These are phyloP conservation scores for Lichtheimia hyalospora DNA, from an alignment of 371 early-diverging fungal species.

Conservation along the genomic window DNA sequence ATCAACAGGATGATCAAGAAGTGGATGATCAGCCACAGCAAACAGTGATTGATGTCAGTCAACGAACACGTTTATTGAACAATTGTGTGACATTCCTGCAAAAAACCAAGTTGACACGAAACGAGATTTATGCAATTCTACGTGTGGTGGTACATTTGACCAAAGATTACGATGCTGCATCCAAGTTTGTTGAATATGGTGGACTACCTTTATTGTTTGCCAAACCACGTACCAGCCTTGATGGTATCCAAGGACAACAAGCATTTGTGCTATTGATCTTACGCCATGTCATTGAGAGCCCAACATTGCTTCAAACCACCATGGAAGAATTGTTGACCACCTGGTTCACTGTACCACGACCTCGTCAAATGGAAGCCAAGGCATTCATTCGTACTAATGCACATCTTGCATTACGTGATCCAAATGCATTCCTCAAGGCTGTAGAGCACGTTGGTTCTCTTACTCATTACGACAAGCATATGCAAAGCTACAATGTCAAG, in stretches of 20 bases:
- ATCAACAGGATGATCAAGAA: constrained; percentile 2
- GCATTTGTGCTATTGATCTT: constrained; percentile 79
- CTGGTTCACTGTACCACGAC: constrained; percentile 74
- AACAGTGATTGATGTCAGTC: constrained; percentile 20
- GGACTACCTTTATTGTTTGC: constrained; percentile 66
- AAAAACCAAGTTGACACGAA: constrained; percentile 46
- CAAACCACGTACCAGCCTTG: constrained; percentile 42
- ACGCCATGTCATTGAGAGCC: constrained; percentile 85
- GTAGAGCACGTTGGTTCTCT: constrained; percentile 66
- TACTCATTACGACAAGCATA: constrained; percentile 59
- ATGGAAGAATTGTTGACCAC: constrained; percentile 79
- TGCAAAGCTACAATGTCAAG: constrained; percentile 56
- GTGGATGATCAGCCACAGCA: background rate
- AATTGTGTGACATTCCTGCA: constrained; percentile 49
- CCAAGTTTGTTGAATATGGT: constrained; percentile 65
- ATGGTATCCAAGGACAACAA: constrained; percentile 71
- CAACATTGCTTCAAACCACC: constrained; percentile 57
- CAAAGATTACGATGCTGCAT: constrained; percentile 61
- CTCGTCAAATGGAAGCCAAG: constrained; percentile 71
- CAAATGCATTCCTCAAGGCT: constrained; percentile 69
- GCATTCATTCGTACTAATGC: constrained; percentile 72
- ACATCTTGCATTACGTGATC: constrained; percentile 74
- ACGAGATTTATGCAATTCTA: constrained; percentile 66
- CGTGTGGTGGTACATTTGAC: constrained; percentile 84
- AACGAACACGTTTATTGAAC: constrained; percentile 39